A percentile compares a stretch with the other conserved stretches of the same genome.
Conservation (phyloP, 306 rosid species). For the Quercus berberidifolia region DNA sequence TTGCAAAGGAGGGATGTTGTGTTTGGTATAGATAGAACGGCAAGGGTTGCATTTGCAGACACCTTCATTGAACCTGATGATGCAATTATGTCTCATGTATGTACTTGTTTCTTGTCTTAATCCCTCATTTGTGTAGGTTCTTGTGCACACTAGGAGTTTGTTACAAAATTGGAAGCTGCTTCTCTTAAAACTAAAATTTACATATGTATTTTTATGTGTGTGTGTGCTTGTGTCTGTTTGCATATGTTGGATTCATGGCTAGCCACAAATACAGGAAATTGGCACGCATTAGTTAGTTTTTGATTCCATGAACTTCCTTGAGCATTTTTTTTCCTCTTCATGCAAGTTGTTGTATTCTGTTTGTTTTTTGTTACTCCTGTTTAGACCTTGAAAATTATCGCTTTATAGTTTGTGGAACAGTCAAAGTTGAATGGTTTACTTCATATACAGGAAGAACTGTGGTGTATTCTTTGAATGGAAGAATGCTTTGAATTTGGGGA, state of each 20-base stretch:
- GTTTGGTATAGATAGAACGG: background rate
- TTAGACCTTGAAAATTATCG: background rate
- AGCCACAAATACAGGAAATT: background rate
- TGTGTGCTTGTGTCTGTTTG: no score
- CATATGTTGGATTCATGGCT: background rate
- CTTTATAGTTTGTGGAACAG: background rate
- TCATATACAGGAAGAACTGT: background rate
- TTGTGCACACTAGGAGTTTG: background rate
- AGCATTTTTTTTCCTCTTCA: background rate
- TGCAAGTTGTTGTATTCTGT: background rate
- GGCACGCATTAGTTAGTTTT: background rate
- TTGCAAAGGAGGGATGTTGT: constrained; percentile 9
- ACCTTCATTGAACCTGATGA: constrained; percentile 9
- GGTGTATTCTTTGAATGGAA: no score
- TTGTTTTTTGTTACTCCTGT: background rate
- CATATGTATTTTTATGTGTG: background rate
- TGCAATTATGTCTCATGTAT: constrained; percentile 7
- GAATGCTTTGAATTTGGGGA: no score
- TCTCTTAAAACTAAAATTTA: background rate
- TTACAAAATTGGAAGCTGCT: background rate
- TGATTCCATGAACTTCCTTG: background rate
- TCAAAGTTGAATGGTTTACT: background rate
- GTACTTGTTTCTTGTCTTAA: background rate
- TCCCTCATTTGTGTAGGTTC: background rate
- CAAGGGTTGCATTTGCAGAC: constrained; percentile 8